Evolutionary conservation across 108 stramenopile species (phyloP).

Genomic region (Cyclotella sp.): DNA sequence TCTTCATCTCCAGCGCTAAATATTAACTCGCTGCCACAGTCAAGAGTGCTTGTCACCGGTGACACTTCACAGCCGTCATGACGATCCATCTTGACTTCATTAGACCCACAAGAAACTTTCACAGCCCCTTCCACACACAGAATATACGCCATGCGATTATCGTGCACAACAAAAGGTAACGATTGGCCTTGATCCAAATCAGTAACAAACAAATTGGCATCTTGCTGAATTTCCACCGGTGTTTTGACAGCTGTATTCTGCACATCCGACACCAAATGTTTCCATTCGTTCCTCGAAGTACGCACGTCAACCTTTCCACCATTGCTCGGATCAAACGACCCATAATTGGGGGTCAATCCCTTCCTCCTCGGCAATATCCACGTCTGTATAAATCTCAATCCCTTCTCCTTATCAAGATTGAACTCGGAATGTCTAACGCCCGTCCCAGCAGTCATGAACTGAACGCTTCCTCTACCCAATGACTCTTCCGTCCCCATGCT

Average conservation of each 20-base stretch:
- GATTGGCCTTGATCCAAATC: constrained; percentile 58
- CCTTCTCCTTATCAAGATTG: constrained; percentile 61
- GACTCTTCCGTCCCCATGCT: constrained; percentile 78
- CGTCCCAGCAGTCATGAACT: constrained; percentile 86
- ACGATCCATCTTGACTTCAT: constrained; percentile 46
- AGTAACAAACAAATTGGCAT: constrained; percentile 65
- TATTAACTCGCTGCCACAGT: constrained; percentile 14
- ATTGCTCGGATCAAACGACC: constrained; percentile 47
- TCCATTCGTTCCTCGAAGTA: constrained; percentile 51
- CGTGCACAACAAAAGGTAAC: constrained; percentile 26
- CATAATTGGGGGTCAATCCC: constrained; percentile 76
- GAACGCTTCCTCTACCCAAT: constrained; percentile 72
- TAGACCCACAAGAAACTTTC: constrained; percentile 28
- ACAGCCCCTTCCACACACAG: constrained; percentile 76
- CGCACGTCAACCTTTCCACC: neutral
- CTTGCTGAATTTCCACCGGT: constrained; percentile 77
- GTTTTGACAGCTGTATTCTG: constrained; percentile 30
- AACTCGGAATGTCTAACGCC: constrained; percentile 80
- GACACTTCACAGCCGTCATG: constrained; percentile 67
- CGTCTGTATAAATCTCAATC: constrained; percentile 84
- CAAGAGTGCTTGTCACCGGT: constrained; percentile 24
- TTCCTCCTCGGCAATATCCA: constrained; percentile 70
- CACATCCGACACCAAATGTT: constrained; percentile 68
- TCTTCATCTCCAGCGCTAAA: constrained; percentile 52
- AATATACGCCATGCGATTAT: constrained; percentile 73